Evolutionary conservation across 192 early-diverging fungal genomes (phyloP).

Genomic region (Coemansia asiatica): DNA sequence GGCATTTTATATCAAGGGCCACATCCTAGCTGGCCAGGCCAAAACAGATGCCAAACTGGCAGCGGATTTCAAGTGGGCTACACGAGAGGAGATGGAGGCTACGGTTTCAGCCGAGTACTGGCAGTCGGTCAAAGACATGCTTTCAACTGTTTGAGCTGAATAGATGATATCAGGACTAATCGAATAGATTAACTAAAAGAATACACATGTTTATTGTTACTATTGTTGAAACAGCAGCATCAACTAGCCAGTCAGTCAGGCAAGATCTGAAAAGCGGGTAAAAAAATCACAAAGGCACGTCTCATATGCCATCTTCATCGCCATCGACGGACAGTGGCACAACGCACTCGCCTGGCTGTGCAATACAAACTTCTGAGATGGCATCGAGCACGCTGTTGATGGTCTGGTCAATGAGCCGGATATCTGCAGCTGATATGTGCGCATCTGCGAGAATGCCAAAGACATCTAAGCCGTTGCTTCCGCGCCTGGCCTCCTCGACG

Average conservation of each 20-base stretch:
- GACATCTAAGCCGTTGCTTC: constrained; percentile 14
- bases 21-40: constrained; percentile 76
- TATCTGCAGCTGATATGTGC: constrained; percentile 14
- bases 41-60: constrained; percentile 15
- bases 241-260: too few relatives aligned
- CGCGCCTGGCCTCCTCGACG: constrained; percentile 12
- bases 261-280: too few relatives aligned
- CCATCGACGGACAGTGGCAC: constrained; percentile 31
- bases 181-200: too few relatives aligned
- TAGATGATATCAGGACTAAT: too few relatives aligned
- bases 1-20: constrained; percentile 85
- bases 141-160: constrained; percentile 28
- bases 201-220: too few relatives aligned
- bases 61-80: constrained; percentile 49
- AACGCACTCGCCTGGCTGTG: constrained; percentile 35
- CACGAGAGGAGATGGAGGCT: constrained; percentile 43
- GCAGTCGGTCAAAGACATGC: constrained; percentile 43
- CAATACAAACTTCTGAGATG: constrained; percentile 25
- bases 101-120: constrained; percentile 46
- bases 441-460: constrained; percentile 25
- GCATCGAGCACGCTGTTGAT: constrained; percentile 32
- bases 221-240: too few relatives aligned
- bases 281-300: neutral
- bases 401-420: constrained; percentile 23
- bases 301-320: too few relatives aligned